These are phyloP conservation scores for Suhomyces xylopsoci DNA, from an alignment of 805 yeast genomes.

Conservation along the genomic window DNA sequence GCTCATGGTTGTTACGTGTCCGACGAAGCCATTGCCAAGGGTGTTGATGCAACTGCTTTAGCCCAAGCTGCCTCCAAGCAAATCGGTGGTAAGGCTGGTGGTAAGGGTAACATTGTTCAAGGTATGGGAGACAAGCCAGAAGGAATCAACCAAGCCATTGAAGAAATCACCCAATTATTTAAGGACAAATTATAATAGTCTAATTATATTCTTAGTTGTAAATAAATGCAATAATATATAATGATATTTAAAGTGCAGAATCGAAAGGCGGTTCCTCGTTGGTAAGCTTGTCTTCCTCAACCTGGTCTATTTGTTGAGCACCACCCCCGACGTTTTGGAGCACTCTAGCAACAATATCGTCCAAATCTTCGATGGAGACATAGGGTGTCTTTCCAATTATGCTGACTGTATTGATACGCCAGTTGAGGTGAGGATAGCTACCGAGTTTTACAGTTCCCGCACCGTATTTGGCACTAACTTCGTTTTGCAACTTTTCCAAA, in stretches of 20 bases:
- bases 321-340: conserved; percentile 42
- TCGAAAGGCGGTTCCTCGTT: conserved; percentile 5
- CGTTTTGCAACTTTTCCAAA: conserved; percentile 49
- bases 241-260: not conserved
- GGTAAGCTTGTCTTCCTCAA: conserved; percentile 52
- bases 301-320: conserved; percentile 56
- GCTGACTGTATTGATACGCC: conserved; percentile 67
- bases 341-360: conserved; percentile 45
- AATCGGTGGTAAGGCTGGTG: conserved; percentile 98
- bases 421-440: conserved; percentile 75
- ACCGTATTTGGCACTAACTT: conserved; percentile 25
- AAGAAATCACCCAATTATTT: conserved; percentile 60
- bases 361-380: conserved; percentile 27
- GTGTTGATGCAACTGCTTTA: conserved; percentile 71
- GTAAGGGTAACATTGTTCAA: conserved; percentile 93
- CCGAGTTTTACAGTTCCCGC: conserved; percentile 60
- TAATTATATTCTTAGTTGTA: not conserved
- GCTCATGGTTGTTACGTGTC: conserved; percentile 95
- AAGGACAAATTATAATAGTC: conserved; percentile 49
- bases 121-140: conserved; percentile 89
- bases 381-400: conserved; percentile 56
- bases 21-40: conserved; percentile 63
- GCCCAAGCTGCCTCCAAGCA: conserved; percentile 65
- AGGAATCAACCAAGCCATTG: conserved; percentile 71
- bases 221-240: not conserved